phyloP scores from a whole-genome alignment of 2,329 filamentous ascomycete genomes.

The Chaetomiaceae sp. region DNA sequence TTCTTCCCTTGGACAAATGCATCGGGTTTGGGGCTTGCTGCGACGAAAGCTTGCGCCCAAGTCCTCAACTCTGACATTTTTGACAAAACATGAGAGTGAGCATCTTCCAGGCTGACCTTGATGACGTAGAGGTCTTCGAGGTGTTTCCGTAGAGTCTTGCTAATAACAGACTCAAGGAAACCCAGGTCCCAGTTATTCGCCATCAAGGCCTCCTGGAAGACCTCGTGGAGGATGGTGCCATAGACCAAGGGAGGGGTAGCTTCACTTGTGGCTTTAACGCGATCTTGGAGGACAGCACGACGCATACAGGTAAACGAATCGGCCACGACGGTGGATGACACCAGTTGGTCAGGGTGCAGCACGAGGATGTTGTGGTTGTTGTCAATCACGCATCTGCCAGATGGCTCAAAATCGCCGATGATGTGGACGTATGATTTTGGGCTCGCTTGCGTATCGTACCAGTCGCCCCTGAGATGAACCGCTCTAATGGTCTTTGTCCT shows the following conservation, averaged over 20 bases:
- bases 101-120: conserved; percentile 66
- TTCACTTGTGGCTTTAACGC: conserved; percentile 84
- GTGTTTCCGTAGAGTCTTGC: conserved; percentile 67
- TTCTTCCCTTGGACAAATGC: conserved; percentile 77
- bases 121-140: conserved; percentile 89
- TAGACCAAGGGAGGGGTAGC: conserved; percentile 80
- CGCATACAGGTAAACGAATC: conserved; percentile 92
- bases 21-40: conserved; percentile 57
- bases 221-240: conserved; percentile 87
- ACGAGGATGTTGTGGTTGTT: conserved; percentile 82
- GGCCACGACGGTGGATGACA: conserved; percentile 92
- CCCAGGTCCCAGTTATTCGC: conserved; percentile 72
- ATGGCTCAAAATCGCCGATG: conserved; percentile 68
- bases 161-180: conserved; percentile 64
- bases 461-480: conserved; percentile 77
- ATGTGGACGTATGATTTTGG: conserved; percentile 78
- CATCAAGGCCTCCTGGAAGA: conserved; percentile 87
- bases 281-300: conserved; percentile 87
- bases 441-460: conserved; percentile 75
- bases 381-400: conserved; percentile 74
- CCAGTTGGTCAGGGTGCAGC: conserved; percentile 88
- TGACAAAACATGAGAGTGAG: conserved; percentile 72
- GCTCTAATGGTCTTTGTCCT: conserved; percentile 60
- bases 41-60: conserved; percentile 82
- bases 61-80: conserved; percentile 77